These are phyloP conservation scores for Eutrema yunnanense DNA, from an alignment of 345 rosid genomes.

Conservation along the genomic window DNA sequence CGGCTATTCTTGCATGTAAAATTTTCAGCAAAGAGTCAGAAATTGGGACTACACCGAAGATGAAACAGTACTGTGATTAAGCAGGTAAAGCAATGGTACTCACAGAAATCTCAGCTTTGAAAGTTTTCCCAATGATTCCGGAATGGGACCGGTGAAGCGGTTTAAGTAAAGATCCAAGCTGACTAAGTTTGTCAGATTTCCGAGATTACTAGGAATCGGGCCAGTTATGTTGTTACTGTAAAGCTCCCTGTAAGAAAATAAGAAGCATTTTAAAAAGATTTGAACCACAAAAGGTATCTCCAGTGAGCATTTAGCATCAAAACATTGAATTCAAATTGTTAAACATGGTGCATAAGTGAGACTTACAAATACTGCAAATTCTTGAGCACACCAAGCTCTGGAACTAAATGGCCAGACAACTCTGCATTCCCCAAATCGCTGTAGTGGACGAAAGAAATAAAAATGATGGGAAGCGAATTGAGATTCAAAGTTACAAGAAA, in stretches of 20 bases:
- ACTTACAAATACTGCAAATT: constrained; percentile 91
- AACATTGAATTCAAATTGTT: background rate
- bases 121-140: constrained; percentile 76
- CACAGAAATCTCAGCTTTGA: constrained; percentile 93
- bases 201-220: constrained; percentile 86
- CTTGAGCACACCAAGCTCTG: constrained; percentile 88
- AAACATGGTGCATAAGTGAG: background rate
- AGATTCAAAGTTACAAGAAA: background rate
- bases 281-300: background rate
- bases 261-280: background rate
- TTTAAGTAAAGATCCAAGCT: constrained; percentile 99
- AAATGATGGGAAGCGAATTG: background rate
- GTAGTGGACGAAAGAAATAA: constrained; percentile 4
- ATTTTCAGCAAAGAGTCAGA: constrained; percentile 13
- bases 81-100: constrained; percentile 31
- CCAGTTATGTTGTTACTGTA: constrained; percentile 93
- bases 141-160: constrained; percentile 84
- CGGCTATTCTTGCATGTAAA: constrained; percentile 67
- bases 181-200: constrained; percentile 89
- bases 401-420: constrained; percentile 89
- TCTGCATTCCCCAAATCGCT: constrained; percentile 98
- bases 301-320: background rate
- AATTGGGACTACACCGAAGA: background rate
- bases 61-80: background rate
- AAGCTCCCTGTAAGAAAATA: constrained; percentile 65